These are phyloP conservation scores for Skeletonema tropicum DNA, from an alignment of 108 stramenopile genomes.

Conservation along the genomic window DNA sequence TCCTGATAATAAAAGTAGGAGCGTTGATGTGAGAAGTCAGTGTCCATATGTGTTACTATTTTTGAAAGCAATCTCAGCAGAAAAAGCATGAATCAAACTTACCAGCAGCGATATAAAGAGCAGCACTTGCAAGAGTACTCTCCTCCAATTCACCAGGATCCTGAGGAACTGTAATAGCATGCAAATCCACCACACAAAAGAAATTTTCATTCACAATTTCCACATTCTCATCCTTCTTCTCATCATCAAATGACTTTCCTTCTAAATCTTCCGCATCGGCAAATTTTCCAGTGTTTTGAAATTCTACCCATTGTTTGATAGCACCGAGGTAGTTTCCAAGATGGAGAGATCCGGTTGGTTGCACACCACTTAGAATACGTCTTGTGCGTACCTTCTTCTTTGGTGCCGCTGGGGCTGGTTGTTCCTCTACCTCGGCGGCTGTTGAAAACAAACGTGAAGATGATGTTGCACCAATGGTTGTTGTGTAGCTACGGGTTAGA, in stretches of 20 bases:
- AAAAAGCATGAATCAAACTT: conserved; percentile 14
- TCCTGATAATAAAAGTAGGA: conserved; percentile 48
- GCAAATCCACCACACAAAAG: conserved; percentile 98
- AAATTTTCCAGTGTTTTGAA: conserved; percentile 83
- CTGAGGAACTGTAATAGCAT: conserved; percentile 98
- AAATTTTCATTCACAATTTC: conserved; percentile 84
- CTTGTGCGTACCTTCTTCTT: conserved; percentile 47
- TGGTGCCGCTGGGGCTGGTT: conserved; percentile 4
- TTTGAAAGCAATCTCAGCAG: not conserved
- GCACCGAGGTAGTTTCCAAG: conserved; percentile 99
- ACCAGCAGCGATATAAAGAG: conserved; percentile 92
- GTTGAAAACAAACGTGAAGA: conserved; percentile 9
- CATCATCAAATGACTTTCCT: conserved; percentile 40
- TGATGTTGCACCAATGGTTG: not conserved
- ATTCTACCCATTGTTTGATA: conserved; percentile 95
- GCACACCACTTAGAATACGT: conserved; percentile 95
- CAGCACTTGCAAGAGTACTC: conserved; percentile 79
- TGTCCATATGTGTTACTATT: not conserved
- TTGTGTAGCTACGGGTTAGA: not conserved
- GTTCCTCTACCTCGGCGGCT: conserved; percentile 10
- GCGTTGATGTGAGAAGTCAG: not conserved
- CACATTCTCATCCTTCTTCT: conserved; percentile 17
- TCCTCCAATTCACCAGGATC: conserved; percentile 89
- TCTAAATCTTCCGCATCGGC: conserved; percentile 53
- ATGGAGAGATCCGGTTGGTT: conserved; percentile 97